Base-by-base conservation (phyloP, 345 rosid genomes). In the Alliaria petiolata region DNA sequence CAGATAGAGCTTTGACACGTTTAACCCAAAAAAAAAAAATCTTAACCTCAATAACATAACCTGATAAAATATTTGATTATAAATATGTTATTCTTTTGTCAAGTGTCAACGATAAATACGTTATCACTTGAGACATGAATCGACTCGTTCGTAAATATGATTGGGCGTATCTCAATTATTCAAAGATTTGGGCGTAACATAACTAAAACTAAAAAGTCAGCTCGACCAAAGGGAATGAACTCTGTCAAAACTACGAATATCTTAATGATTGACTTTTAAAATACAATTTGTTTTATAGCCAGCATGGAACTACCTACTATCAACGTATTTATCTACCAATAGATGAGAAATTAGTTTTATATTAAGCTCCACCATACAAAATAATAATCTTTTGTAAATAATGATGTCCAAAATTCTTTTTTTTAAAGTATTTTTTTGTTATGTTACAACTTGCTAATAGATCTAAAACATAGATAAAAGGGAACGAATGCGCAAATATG, bases 141-240 rank as follows among this genome's bases (percentile, higher is more conserved):
- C 36, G 38, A 43, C 44, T 49, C 72, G 50, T 66, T 66, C 49
- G 57, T 57, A 46, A 36, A 26, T 57, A 47, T 58, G 46, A 72
- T 66, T 58, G 54, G 53, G 11, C 6, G 67, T 58, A 74, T 74
- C 78, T 74, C 46, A 56, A 22, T 66, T 31, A 15, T 66, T 31
- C n/a, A 46, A 58, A 30, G 66, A 73, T 57, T 36, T 65, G 59
- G 36, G 25, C n/a, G n/a, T n/a, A n/a, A 3, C 25, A 22, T 22
- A 1, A 1, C 25, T 4, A 6, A 5, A 7, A 35, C 36, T n/a
- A 49, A 25, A 38, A 74, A 65, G 72, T 74, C 61, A 66, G 53
- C 61, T 57, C 72, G 53, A 28, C 72, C 60, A 74, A 39, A 74
- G 67, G 72, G 72, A 58, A 74, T 42, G 78, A 49, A 74, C 72